Evolutionary conservation across 2,329 filamentous ascomycete genomes (phyloP), one percentile per base, ranked within the genome.

Genomic region (Simplicillium aogashimaense): DNA sequence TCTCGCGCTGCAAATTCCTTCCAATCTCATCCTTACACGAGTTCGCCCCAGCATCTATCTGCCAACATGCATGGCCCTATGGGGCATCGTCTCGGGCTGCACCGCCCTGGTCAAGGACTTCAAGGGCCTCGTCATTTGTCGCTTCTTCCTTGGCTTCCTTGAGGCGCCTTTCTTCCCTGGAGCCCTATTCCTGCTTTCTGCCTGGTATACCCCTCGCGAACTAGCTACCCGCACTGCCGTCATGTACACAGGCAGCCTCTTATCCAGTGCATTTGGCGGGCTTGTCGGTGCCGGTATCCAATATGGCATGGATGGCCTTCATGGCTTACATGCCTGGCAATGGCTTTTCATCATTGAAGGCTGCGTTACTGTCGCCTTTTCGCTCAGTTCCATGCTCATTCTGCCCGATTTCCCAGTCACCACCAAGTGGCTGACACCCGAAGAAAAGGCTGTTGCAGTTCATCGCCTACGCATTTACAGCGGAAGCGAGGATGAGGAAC

Each of bases 381-480:
- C 46, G 7, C 14, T 41, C 4, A n/a, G 16, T 3, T 45, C 43
- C 13, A 33, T 45, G 29, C 47, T 47, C 29, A 20, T 49, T 29
- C 36, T 51, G 1, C 49, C 49, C 11, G 46, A 50, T n/a, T 35
- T 38, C 28, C 38, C 38, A 18, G 64, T 64, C 20, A 70, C 69
- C 4, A 54, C 66, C 4, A 56, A 54, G 7, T 54, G 52, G 18
- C 53, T 73, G 14, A 56, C 59, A 6, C 63, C 66, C 3, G 61
- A 66, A 36, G 66, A 64, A 74, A 80, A 53, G 63, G 69, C 42
- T 53, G 55, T 83, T 4, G 78, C 78, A 2, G 60, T 67, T 12
- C 16, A 14, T 11, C 28, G 29, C 12, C 3, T 5, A 15, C 4
- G 8, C 2, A 77, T 81, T 52, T 78, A 73, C 74, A 60, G 70